A percentile compares a stretch with the other conserved stretches of the same genome.
These are phyloP conservation scores for Podila verticillata DNA, from an alignment of 192 early-diverging fungal genomes.

Conservation along the genomic window DNA sequence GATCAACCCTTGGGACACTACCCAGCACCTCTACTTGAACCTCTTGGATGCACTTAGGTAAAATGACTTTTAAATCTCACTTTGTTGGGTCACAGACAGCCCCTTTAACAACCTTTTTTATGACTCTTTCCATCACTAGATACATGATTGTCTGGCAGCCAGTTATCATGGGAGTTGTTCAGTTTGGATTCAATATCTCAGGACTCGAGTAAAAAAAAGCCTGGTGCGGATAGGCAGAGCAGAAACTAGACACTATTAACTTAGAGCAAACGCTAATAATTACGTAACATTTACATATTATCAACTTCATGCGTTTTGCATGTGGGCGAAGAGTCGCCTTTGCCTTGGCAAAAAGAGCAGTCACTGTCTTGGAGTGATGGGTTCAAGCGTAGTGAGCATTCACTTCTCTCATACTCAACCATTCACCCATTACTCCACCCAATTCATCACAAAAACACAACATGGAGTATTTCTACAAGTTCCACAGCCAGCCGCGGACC, in stretches of 20 bases:
- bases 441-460: neutral
- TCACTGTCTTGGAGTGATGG: too few relatives aligned
- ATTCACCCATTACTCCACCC: too few relatives aligned
- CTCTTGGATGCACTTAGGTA: slow-evolving; percentile 68
- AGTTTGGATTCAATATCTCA: slow-evolving; percentile 40
- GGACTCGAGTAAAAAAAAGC: slow-evolving; percentile 21
- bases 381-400: too few relatives aligned
- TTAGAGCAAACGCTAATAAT: too few relatives aligned
- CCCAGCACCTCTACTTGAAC: slow-evolving; percentile 69
- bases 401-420: too few relatives aligned
- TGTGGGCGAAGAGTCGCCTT: too few relatives aligned
- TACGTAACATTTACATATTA: too few relatives aligned
- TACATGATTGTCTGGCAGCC: slow-evolving; percentile 69
- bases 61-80: too few relatives aligned
- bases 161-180: slow-evolving; percentile 52
- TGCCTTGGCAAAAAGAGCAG: too few relatives aligned
- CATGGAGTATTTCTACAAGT: slow-evolving; percentile 28
- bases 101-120: neutral
- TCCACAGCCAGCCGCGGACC: slow-evolving; percentile 30
- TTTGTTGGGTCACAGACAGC: neutral
- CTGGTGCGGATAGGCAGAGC: too few relatives aligned
- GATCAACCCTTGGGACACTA: slow-evolving; percentile 73
- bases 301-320: too few relatives aligned
- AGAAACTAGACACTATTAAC: too few relatives aligned
- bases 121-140: slow-evolving; percentile 15